Percentiles rank a stretch among this genome's conserved stretches.
Evolutionary conservation across 139 green algal genomes (phyloP).

Genomic region (Chloropicon primus): DNA sequence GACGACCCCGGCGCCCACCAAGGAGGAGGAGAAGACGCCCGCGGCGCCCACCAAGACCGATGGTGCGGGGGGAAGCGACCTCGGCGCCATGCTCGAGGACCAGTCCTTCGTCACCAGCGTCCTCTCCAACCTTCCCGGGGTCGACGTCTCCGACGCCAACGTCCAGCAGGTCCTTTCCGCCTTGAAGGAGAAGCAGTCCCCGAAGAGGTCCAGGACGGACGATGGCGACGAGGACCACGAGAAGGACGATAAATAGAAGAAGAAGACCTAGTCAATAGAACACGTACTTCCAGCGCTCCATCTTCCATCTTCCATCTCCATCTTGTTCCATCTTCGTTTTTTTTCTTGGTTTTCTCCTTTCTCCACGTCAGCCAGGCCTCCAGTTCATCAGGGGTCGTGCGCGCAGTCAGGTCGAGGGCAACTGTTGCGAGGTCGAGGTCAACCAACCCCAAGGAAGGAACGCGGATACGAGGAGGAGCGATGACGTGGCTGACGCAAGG

Average conservation of each 20-base stretch:
- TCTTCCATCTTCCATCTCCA: too few species aligned
- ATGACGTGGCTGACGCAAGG: too few species aligned
- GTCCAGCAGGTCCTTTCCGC: slow-evolving; percentile 13
- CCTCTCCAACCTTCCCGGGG: slow-evolving; percentile 18
- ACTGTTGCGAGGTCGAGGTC: too few species aligned
- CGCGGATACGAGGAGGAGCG: too few species aligned
- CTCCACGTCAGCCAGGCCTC: too few species aligned
- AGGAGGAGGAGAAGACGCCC: slow-evolving; percentile 47
- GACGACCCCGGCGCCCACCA: slow-evolving; percentile 16
- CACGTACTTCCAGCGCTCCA: too few species aligned
- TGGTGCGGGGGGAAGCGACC: slow-evolving; percentile 1
- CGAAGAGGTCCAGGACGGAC: not conserved
- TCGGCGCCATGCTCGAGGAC: not conserved
- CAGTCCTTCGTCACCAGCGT: slow-evolving; percentile 19
- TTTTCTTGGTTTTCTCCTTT: too few species aligned
- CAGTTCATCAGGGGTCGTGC: too few species aligned
- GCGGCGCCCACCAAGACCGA: slow-evolving; percentile 51
- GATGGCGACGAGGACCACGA: slow-evolving; percentile 4
- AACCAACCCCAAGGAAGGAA: too few species aligned
- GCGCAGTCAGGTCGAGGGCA: too few species aligned
- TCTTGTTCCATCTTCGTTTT: too few species aligned
- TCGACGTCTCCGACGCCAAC: slow-evolving; percentile 22
- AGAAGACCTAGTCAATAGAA: too few species aligned
- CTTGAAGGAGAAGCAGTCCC: slow-evolving; percentile 2
- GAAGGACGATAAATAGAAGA: slow-evolving; percentile 9